phyloP scores from a whole-genome alignment of 2,329 filamentous ascomycete species.

The Colletotrichum sp. region DNA sequence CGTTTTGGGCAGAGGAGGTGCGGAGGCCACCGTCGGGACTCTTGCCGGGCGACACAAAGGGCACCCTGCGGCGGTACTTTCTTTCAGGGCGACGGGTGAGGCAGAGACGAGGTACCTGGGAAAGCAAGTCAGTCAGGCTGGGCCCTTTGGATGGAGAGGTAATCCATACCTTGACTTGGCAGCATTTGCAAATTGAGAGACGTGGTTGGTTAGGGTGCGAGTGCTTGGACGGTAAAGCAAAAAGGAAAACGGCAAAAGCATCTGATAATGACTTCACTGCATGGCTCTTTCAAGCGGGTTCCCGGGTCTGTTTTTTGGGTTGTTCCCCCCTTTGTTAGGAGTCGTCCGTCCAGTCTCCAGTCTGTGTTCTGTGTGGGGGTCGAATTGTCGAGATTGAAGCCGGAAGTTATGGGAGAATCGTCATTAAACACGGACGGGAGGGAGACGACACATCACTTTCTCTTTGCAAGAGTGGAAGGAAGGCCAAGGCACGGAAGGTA shows the following conservation, averaged over 20 bases:
- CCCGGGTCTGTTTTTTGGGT: background rate
- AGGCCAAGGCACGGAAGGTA: background rate
- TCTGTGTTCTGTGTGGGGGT: background rate
- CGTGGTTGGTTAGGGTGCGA: background rate
- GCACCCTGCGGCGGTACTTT: background rate
- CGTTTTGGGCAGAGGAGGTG: background rate
- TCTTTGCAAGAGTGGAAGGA: background rate
- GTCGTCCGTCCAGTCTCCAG: background rate
- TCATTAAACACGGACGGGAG: background rate
- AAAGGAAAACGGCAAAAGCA: slow-evolving; percentile 13
- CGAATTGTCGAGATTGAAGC: background rate
- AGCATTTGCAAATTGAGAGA: background rate
- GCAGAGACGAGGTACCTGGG: background rate
- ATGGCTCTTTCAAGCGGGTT: background rate
- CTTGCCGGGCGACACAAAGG: background rate
- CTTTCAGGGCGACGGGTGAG: background rate
- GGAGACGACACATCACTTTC: background rate
- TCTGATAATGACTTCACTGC: slow-evolving; percentile 20
- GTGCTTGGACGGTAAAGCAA: slow-evolving; percentile 19
- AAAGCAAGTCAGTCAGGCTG: background rate
- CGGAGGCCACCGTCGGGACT: background rate
- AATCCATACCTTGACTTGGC: background rate
- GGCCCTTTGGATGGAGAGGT: background rate
- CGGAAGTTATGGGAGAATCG: background rate
- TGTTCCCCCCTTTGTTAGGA: background rate